These are phyloP conservation scores for Fusarium keratoplasticum DNA, from an alignment of 2,329 filamentous ascomycete species.

Conservation along the genomic window DNA sequence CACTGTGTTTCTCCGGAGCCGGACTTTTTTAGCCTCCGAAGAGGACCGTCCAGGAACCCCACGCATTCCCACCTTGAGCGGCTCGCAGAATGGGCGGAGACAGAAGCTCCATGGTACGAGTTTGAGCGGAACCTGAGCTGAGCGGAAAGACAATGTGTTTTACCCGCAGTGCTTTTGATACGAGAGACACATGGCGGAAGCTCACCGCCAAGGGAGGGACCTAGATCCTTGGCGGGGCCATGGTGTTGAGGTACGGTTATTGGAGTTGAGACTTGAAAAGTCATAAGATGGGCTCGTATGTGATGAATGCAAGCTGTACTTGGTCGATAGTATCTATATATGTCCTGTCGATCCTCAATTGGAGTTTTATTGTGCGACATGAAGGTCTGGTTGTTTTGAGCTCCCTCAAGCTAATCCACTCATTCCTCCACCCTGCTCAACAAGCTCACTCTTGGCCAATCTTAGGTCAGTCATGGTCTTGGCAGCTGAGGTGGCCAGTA, in stretches of 20 bases:
- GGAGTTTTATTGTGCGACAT: neutral
- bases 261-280: neutral
- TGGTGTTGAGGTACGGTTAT: neutral
- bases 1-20: slow-evolving; percentile 35
- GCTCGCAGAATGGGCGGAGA: slow-evolving; percentile 21
- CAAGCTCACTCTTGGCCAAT: neutral
- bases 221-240: neutral
- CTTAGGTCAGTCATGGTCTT: neutral
- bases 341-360: neutral
- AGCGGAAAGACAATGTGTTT: slow-evolving; percentile 9
- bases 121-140: slow-evolving; percentile 6
- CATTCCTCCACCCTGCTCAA: neutral
- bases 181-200: slow-evolving; percentile 1
- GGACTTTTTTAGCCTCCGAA: slow-evolving; percentile 33
- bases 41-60: slow-evolving; percentile 28
- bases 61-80: slow-evolving; percentile 23
- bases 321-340: neutral
- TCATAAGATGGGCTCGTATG: neutral
- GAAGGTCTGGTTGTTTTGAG: neutral
- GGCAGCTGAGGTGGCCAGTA: slow-evolving; percentile 3
- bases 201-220: slow-evolving; percentile 6
- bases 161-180: neutral
- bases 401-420: neutral
- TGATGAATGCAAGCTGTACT: neutral
- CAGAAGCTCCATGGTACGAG: slow-evolving; percentile 33